Conservation (phyloP, 208 protist genomes). For the Crithidia thermophila region DNA sequence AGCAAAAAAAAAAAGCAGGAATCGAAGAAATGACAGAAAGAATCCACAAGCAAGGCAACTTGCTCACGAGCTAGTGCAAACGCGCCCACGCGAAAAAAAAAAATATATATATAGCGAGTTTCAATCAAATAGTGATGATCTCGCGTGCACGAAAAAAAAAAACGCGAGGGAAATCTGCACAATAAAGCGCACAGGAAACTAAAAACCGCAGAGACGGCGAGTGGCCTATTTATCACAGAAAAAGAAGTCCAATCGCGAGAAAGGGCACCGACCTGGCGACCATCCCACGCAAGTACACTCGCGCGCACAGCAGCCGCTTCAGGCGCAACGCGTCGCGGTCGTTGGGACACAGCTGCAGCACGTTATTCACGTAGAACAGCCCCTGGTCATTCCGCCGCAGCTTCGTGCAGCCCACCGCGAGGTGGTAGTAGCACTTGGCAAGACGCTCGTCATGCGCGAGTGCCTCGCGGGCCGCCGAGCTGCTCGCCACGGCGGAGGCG, state of each 20-base stretch:
- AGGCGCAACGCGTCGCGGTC: conserved; percentile 52
- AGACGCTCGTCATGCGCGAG: conserved; percentile 6
- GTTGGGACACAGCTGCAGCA: conserved; percentile 52
- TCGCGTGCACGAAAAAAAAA: too few relatives aligned
- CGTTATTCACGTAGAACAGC: conserved; percentile 50
- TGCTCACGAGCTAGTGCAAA: too few relatives aligned
- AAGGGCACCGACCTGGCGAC: neutral
- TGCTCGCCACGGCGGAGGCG: neutral
- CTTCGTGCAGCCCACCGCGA: conserved; percentile 79
- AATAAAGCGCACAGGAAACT: too few relatives aligned
- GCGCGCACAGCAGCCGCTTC: conserved; percentile 18
- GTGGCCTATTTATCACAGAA: too few relatives aligned
- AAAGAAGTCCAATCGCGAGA: conserved; percentile 1
- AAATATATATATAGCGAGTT: too few relatives aligned
- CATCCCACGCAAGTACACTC: conserved; percentile 1
- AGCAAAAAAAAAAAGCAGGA: conserved; percentile 10
- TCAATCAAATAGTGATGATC: too few relatives aligned
- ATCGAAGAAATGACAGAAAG: neutral
- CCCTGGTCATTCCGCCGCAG: conserved; percentile 61
- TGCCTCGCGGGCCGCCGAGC: neutral
- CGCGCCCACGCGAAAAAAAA: too few relatives aligned
- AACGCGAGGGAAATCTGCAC: too few relatives aligned
- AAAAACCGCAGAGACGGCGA: too few relatives aligned
- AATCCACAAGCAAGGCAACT: too few relatives aligned
- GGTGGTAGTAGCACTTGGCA: conserved; percentile 59